Conservation (phyloP, 441 rosid genomes). For the Isatis lusitanica region DNA sequence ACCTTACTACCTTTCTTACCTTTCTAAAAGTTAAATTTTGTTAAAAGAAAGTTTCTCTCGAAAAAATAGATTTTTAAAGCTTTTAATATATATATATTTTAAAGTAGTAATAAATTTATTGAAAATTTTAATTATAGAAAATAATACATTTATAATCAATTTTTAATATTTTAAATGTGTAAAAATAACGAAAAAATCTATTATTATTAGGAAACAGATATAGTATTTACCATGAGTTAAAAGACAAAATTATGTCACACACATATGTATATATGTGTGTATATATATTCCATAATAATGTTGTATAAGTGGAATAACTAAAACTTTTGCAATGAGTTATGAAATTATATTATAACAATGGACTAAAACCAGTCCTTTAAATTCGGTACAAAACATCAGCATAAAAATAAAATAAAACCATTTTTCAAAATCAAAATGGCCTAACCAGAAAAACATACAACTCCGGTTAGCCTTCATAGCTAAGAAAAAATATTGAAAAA, state of each 20-base stretch:
- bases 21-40: too few relatives aligned
- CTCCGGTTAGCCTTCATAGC: background rate
- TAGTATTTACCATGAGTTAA: background rate
- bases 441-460: background rate
- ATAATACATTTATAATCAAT: too few relatives aligned
- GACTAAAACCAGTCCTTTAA: background rate
- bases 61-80: too few relatives aligned
- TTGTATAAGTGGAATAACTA: conserved; percentile 3
- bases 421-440: background rate
- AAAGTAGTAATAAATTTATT: too few relatives aligned
- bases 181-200: too few relatives aligned
- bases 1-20: background rate
- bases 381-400: background rate
- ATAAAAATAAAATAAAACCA: background rate
- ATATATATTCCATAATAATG: background rate
- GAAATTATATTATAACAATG: background rate
- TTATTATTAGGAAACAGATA: too few relatives aligned
- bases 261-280: too few relatives aligned
- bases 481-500: background rate
- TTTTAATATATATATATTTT: too few relatives aligned
- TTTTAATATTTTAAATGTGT: too few relatives aligned
- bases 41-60: too few relatives aligned
- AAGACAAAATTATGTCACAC: background rate
- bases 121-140: too few relatives aligned
- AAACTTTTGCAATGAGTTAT: background rate